Percentiles rank a stretch among this genome's conserved stretches.
phyloP scores from a whole-genome alignment of 1,139 yeast genomes.

The Suhomyces yuchorum region DNA sequence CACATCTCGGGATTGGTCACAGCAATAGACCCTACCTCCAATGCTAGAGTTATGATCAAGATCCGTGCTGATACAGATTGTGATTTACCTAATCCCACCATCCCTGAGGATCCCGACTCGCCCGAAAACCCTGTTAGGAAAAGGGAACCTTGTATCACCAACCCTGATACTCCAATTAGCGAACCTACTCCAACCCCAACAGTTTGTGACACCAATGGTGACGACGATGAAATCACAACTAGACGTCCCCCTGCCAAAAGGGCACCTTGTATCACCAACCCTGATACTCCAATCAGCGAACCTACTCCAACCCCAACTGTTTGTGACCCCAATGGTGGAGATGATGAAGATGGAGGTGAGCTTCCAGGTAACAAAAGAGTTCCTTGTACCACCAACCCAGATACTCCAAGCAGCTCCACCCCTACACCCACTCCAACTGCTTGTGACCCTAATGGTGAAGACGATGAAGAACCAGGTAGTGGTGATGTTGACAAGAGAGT shows the following conservation, averaged over 20 bases:
- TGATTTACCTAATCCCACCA: not conserved
- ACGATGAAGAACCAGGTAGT: not conserved
- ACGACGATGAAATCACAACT: not conserved
- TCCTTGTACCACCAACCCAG: not conserved
- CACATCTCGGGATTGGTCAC: not conserved
- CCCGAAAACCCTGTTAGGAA: not conserved
- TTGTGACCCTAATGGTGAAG: not conserved
- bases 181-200: not conserved
- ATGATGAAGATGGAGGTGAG: not conserved
- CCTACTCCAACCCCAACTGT: not conserved
- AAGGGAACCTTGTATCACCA: not conserved
- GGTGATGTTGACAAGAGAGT: no score
- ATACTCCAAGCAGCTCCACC: not conserved
- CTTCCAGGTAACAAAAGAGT: not conserved
- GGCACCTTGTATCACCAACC: not conserved
- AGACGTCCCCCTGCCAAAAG: not conserved
- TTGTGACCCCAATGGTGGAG: not conserved
- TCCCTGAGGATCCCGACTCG: no score
- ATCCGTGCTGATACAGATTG: not conserved
- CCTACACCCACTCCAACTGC: not conserved
- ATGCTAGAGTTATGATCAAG: not conserved
- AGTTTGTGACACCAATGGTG: not conserved
- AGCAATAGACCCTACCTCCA: not conserved
- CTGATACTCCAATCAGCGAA: not conserved
- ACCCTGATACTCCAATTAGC: not conserved